A percentile compares a stretch with the other conserved stretches of the same genome.
Conservation (phyloP, 1,139 yeast species). For the Candida sojae region DNA sequence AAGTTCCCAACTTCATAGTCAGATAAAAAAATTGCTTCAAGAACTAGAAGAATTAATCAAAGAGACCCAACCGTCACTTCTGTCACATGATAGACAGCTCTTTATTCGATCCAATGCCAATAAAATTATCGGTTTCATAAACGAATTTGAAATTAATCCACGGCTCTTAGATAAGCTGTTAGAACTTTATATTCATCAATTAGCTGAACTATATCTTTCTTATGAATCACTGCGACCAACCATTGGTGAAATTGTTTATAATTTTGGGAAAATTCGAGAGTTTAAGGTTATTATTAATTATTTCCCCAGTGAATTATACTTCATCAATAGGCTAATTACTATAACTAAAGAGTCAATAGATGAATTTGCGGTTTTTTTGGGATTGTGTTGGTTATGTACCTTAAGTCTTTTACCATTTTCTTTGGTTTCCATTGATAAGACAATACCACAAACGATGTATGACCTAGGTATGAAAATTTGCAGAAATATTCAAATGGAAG, state of each 20-base stretch:
- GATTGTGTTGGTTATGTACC: slow-evolving; percentile 75
- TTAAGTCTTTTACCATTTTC: slow-evolving; percentile 73
- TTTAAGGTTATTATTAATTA: slow-evolving; percentile 58
- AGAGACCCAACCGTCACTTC: background rate
- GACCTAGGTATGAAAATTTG: slow-evolving; percentile 31
- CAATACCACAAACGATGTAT: slow-evolving; percentile 37
- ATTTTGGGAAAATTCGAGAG: slow-evolving; percentile 65
- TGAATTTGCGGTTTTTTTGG: slow-evolving; percentile 62
- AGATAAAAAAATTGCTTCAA: slow-evolving; percentile 10
- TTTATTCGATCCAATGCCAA: slow-evolving; percentile 1
- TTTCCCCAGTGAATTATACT: slow-evolving; percentile 59
- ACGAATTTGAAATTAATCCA: slow-evolving; percentile 60
- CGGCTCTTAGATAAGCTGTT: slow-evolving; percentile 48
- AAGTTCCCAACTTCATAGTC: slow-evolving; percentile 19
- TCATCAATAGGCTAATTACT: slow-evolving; percentile 40
- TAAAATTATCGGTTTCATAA: slow-evolving; percentile 18
- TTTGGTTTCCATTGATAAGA: slow-evolving; percentile 40
- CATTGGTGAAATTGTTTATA: slow-evolving; percentile 48
- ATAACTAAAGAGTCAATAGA: slow-evolving; percentile 15
- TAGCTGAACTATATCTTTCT: slow-evolving; percentile 30
- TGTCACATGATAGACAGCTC: background rate
- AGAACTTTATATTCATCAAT: slow-evolving; percentile 25
- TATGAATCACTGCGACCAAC: background rate
- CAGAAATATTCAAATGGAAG: slow-evolving; percentile 25
- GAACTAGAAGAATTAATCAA: slow-evolving; percentile 2